These are phyloP conservation scores for Filobasidium floriforme DNA, from an alignment of 768 basidiomycete species.

Conservation along the genomic window DNA sequence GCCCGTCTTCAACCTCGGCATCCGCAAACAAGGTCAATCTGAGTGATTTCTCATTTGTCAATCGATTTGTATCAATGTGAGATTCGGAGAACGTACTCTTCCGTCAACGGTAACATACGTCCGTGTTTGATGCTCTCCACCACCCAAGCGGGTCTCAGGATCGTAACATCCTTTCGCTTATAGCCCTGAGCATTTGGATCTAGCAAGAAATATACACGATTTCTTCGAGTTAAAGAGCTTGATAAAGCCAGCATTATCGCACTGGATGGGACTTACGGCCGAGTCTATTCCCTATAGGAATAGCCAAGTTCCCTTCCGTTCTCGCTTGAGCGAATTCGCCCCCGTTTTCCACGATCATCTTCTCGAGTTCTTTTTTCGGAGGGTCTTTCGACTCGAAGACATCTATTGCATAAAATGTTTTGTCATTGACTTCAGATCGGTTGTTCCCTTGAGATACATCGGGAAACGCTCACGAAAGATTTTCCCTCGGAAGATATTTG, in stretches of 20 bases:
- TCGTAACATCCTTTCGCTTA: slow-evolving; percentile 58
- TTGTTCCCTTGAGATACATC: neutral
- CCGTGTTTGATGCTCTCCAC: slow-evolving; percentile 62
- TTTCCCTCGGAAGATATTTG: slow-evolving; percentile 63
- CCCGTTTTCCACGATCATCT: slow-evolving; percentile 47
- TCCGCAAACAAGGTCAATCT: slow-evolving; percentile 37
- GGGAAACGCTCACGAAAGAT: slow-evolving; percentile 63
- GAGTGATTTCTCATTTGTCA: neutral
- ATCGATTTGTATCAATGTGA: neutral
- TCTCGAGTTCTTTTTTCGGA: slow-evolving; percentile 64
- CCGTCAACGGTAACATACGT: slow-evolving; percentile 56
- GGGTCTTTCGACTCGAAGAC: slow-evolving; percentile 54
- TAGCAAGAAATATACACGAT: neutral
- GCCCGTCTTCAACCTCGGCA: slow-evolving; percentile 32
- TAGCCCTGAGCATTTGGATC: slow-evolving; percentile 61
- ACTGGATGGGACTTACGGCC: slow-evolving; percentile 7
- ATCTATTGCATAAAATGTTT: too few species aligned
- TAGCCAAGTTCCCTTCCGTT: slow-evolving; percentile 8
- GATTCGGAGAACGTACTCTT: slow-evolving; percentile 51
- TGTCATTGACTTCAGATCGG: too few species aligned
- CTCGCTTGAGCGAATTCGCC: slow-evolving; percentile 40
- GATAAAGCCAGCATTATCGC: neutral
- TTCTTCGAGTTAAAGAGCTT: neutral
- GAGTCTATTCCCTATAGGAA: slow-evolving; percentile 5
- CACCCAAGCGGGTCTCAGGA: slow-evolving; percentile 76